Conservation (phyloP, 2,329 filamentous ascomycete species). For the Neofusicoccum sp. region DNA sequence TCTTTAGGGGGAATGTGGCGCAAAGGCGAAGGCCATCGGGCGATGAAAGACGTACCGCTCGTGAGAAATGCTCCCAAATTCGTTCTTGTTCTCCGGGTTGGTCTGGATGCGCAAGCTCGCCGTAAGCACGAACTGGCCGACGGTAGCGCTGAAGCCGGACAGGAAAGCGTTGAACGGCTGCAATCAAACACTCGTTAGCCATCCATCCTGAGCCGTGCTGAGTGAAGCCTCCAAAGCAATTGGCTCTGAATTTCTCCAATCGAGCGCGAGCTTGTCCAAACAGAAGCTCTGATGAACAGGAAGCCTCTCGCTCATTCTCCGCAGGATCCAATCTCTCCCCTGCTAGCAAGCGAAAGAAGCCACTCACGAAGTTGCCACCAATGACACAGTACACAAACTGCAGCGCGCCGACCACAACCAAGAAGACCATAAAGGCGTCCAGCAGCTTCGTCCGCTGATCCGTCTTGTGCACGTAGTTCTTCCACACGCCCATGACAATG, state of each 20-base stretch:
- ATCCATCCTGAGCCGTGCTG: slow-evolving; percentile 3
- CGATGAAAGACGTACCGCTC: slow-evolving; percentile 62
- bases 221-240: too few species aligned
- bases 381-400: slow-evolving; percentile 93
- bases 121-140: slow-evolving; percentile 96
- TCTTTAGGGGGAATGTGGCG: neutral
- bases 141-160: slow-evolving; percentile 87
- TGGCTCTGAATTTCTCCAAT: neutral
- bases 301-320: neutral
- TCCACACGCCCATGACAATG: slow-evolving; percentile 68
- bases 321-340: neutral
- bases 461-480: slow-evolving; percentile 76
- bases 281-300: too few species aligned
- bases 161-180: slow-evolving; percentile 99
- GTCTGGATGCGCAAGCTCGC: slow-evolving; percentile 90
- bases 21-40: neutral
- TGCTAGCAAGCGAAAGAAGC: neutral
- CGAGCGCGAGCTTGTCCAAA: neutral
- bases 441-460: slow-evolving; percentile 89
- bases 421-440: slow-evolving; percentile 85
- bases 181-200: neutral
- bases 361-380: slow-evolving; percentile 87
- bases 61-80: slow-evolving; percentile 73
- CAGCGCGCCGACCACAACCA: slow-evolving; percentile 79
- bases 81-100: slow-evolving; percentile 73